Conservation (phyloP, 106 monocot species). For the Dendrobium chrysotoxum region DNA sequence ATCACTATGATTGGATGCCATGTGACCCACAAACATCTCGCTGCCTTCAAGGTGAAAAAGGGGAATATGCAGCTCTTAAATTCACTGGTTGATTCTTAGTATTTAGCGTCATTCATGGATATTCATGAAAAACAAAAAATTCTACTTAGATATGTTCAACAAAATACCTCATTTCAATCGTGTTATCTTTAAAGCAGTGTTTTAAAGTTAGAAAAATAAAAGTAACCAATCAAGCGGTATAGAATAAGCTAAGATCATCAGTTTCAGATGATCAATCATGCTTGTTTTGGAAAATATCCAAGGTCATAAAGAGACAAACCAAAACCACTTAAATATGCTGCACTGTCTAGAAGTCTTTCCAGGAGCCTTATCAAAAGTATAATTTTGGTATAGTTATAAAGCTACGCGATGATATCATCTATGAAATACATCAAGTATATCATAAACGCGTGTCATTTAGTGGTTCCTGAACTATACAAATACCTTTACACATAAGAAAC, state of each 20-base stretch:
- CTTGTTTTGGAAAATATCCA: background rate
- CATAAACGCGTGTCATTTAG: background rate
- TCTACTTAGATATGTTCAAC: background rate
- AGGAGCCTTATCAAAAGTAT: background rate
- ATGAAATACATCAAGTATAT: background rate
- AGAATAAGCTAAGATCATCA: background rate
- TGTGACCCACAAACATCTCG: constrained; percentile 21
- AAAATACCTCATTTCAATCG: background rate
- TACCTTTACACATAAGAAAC: background rate
- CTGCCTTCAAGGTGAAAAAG: constrained; percentile 41
- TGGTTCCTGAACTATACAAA: too few species aligned
- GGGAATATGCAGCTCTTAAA: background rate
- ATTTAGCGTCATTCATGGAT: background rate
- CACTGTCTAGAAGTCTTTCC: background rate
- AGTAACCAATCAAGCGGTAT: background rate
- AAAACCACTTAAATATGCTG: background rate
- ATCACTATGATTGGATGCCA: constrained; percentile 31
- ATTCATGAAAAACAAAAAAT: background rate
- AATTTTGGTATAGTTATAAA: background rate
- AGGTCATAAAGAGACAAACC: background rate
- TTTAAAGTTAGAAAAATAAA: background rate
- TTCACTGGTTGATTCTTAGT: background rate
- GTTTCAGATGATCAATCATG: background rate
- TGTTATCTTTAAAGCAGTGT: background rate
- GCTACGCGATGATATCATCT: background rate